Conservation (phyloP, 805 yeast species). For the Candida piceae region DNA sequence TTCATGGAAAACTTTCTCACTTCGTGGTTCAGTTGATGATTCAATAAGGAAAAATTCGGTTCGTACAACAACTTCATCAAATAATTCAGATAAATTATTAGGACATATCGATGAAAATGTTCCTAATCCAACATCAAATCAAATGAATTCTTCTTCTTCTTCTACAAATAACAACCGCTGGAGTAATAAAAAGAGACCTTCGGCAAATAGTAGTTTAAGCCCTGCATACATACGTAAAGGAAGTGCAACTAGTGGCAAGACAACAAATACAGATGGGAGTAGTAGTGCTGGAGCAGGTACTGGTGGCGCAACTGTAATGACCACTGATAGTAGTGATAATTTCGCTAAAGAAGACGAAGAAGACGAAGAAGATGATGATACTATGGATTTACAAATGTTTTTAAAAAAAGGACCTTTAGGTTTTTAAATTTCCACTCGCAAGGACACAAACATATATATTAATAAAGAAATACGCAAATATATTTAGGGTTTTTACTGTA, state of each 20-base stretch:
- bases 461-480: too few species aligned
- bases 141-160: too few species aligned
- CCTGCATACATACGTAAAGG: conserved; percentile 7
- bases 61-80: conserved; percentile 4
- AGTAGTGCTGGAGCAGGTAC: conserved; percentile 1
- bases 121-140: neutral
- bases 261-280: conserved; percentile 7
- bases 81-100: conserved; percentile 4
- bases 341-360: conserved; percentile 1
- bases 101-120: conserved; percentile 9
- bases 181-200: too few species aligned
- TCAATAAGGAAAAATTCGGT: conserved; percentile 11
- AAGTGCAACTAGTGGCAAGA: conserved; percentile 16
- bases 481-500: too few species aligned
- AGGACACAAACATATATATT: too few species aligned
- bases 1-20: conserved; percentile 24
- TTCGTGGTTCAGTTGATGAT: conserved; percentile 18
- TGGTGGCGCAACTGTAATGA: neutral
- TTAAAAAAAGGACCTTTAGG: too few species aligned
- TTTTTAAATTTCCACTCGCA: too few species aligned
- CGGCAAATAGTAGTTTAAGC: neutral
- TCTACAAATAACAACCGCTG: too few species aligned
- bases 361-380: conserved; percentile 11
- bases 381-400: conserved; percentile 22
- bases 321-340: conserved; percentile 2